A percentile compares a stretch with the other conserved stretches of the same genome.
Conservation (phyloP, 1,284 basidiomycete species). For the Moesziomyces parantarcticus region DNA sequence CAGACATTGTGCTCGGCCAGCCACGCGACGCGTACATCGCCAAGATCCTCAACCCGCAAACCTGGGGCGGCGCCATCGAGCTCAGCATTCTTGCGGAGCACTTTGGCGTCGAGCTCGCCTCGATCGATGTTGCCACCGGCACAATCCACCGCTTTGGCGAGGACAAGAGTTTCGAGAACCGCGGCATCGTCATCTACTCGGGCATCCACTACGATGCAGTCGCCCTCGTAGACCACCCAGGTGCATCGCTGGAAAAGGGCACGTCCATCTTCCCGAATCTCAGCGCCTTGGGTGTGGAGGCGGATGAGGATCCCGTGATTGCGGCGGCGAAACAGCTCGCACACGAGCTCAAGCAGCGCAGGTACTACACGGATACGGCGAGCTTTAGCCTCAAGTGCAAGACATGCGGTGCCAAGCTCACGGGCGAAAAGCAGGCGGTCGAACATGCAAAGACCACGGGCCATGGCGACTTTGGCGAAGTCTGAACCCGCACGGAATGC, state of each 20-base stretch:
- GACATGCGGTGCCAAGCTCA: slow-evolving; percentile 33
- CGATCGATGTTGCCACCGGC: slow-evolving; percentile 47
- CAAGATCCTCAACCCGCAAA: slow-evolving; percentile 22
- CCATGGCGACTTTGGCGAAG: slow-evolving; percentile 54
- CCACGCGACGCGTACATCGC: slow-evolving; percentile 32
- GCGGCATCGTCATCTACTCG: slow-evolving; percentile 44
- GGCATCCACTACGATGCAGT: slow-evolving; percentile 61
- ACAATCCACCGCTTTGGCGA: slow-evolving; percentile 51
- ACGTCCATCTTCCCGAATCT: slow-evolving; percentile 43
- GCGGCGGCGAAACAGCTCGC: slow-evolving; percentile 33
- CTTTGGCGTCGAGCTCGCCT: slow-evolving; percentile 41
- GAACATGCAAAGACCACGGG: slow-evolving; percentile 52
- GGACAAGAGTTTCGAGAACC: slow-evolving; percentile 29
- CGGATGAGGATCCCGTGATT: slow-evolving; percentile 26
- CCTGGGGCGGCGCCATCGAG: slow-evolving; percentile 58
- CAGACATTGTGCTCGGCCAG: slow-evolving; percentile 50
- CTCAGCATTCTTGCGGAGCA: slow-evolving; percentile 43
- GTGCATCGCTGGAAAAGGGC: slow-evolving; percentile 8
- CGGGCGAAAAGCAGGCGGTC: slow-evolving; percentile 52
- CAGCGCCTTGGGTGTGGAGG: slow-evolving; percentile 5
- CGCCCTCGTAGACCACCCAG: slow-evolving; percentile 14
- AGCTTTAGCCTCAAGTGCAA: slow-evolving; percentile 50
- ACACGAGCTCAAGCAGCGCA: slow-evolving; percentile 31
- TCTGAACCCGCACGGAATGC: no score
- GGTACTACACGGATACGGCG: slow-evolving; percentile 57